Base-by-base conservation (phyloP, 257 asterid genomes). In the Gentiana macrophylla region DNA sequence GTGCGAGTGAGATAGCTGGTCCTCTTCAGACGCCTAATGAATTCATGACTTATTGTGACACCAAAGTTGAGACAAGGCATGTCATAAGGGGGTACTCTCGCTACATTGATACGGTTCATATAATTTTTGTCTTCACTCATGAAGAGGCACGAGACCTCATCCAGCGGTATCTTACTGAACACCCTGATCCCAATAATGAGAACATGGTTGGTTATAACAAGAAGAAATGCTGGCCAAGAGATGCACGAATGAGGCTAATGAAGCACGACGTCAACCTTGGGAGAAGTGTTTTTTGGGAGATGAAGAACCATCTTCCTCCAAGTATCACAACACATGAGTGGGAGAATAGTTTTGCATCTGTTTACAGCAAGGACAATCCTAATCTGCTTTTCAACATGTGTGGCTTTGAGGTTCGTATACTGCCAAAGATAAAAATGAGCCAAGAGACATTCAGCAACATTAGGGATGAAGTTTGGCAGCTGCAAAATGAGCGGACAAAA, bases 221-320 rank as follows among this genome's bases (percentile, higher is more conserved):
- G 68, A 92, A 92, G 79, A 92, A 92, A 64, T 92, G 99, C 83
- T 92, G 99, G 99, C 97, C 99, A 12, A 78, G 99, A 67, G 99
- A 92, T 52, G 97, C 99, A 41, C 80, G 99, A 65, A 92, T 92
- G 99, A 82, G 99, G 53, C 95, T 92, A 60, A 92, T 92, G 99
- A 92, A 92, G 78, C 99, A 92, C 70, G 99, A 92, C 65, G 97
- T 92, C 34, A 92, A 92, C 65, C 95, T 83, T 46, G 97, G 99
- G 58, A 78, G 99, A 77, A 88, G 99, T 85, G 99, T 88, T 49
- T 92, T 92, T 72, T 92, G 99, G 99, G 99, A 92, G 68, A 88
- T 92, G 99, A 92, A 88, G 86, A 92, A 92, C 73, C 89, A 94
- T 45, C 89, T 92, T 59, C 99, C 99, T 36, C 74, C 97, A 73